Evolutionary conservation across 805 yeast species (phyloP), one percentile per base, ranked within the genome.

Genomic region (Phaffomyces opuntiae): DNA sequence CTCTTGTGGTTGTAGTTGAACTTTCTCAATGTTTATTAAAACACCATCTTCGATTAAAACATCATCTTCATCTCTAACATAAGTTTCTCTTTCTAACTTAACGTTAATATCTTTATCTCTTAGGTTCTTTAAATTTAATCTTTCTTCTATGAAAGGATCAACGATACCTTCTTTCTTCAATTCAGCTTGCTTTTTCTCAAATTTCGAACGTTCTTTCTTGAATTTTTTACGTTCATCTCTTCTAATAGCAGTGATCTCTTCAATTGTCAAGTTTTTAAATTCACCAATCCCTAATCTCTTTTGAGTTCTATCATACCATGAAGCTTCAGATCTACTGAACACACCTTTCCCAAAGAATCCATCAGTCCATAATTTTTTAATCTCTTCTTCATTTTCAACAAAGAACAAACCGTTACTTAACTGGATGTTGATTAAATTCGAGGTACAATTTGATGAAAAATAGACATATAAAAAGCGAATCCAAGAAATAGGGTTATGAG

Each of bases 331-430:
- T 51, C 99, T 71, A 33, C 96, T 86, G 39, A 89, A 67, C 3
- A 78, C 76, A 2, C 98, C 99, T 58, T 91, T 93, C 7, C 99
- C 99, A 60, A 88, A 93, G 59, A 89, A 93, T 1, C 99, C 99
- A 53, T 74, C 74, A 16, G 70, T 64, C 98, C 98, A 93, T 3
- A 93, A 65, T 36, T 64, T 63, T 19, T 56, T 53, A 78, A 83
- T 81, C 31, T 73, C 80, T 0, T 57, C 51, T 1, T 62, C 63
- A 38, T 70, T 68, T 3, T 50, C 52, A 5, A 84, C 74, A 12
- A 60, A 56, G 34, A 60, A 59, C 7, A 55, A 46, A 3, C 62
- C 62, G 35, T 61, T 75, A 37, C 63, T 66, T 52, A 76, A 47
- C 9, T 56, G 59, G 7, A 61, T 56, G 11, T 55, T 51, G n/a